Percentiles rank a stretch among this genome's conserved stretches.
These are phyloP conservation scores for Macrophomina pseudophaseolina DNA, from an alignment of 2,329 filamentous ascomycete species.

Conservation along the genomic window DNA sequence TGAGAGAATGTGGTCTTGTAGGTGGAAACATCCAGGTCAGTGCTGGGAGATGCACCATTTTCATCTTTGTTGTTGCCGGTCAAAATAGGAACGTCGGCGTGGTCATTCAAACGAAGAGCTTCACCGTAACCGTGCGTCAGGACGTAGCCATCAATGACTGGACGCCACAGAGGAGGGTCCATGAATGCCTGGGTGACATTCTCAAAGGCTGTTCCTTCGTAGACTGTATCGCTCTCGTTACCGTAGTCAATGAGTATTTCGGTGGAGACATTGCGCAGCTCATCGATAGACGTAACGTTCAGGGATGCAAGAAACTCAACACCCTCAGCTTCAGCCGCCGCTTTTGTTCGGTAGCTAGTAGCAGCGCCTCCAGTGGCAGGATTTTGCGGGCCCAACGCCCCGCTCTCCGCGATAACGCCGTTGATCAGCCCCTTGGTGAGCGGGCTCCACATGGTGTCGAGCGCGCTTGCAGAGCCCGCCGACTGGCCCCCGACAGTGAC, in stretches of 20 bases:
- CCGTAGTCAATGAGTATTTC: not conserved
- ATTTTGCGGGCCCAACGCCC: constrained; percentile 28
- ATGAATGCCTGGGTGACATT: constrained; percentile 16
- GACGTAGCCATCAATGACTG: constrained; percentile 26
- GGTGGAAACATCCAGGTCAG: constrained; percentile 47
- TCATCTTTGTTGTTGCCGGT: constrained; percentile 63
- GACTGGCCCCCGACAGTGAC: constrained; percentile 51
- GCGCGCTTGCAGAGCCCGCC: constrained; percentile 50
- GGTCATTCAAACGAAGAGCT: not conserved
- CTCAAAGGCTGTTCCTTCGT: not conserved
- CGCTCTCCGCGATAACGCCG: constrained; percentile 19
- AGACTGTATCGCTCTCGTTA: constrained; percentile 15
- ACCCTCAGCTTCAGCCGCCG: constrained; percentile 4
- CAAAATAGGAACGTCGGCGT: constrained; percentile 59
- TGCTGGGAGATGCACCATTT: constrained; percentile 58
- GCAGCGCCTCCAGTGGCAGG: not conserved
- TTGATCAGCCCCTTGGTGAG: constrained; percentile 55
- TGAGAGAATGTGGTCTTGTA: constrained; percentile 16
- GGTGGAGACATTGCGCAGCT: constrained; percentile 3
- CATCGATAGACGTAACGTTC: constrained; percentile 9
- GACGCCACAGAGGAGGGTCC: constrained; percentile 12
- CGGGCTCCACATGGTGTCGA: constrained; percentile 42
- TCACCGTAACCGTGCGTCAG: constrained; percentile 17
- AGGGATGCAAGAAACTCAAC: not conserved
- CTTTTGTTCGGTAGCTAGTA: constrained; percentile 6